Evolutionary conservation across 2,329 filamentous ascomycete species (phyloP).

Genomic region (Clonostachys sp.): DNA sequence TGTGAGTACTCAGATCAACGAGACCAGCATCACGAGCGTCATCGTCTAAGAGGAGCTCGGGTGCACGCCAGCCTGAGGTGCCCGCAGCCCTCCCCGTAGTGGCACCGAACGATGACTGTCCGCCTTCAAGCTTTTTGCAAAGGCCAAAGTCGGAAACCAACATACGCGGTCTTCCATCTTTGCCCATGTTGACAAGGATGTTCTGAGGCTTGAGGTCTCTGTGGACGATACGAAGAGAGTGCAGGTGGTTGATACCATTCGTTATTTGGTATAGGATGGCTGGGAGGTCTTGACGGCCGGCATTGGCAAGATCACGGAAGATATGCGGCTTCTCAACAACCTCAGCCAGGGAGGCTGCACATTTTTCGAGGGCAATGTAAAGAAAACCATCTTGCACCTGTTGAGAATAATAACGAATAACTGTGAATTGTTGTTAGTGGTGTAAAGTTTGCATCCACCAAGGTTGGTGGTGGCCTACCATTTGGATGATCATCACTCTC

Average conservation of each 20-base stretch:
- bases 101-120: conserved; percentile 89
- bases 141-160: conserved; percentile 97
- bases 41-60: conserved; percentile 82
- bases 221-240: conserved; percentile 90
- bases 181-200: conserved; percentile 77
- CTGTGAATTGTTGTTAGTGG: conserved; percentile 29
- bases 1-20: conserved; percentile 43
- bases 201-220: conserved; percentile 97
- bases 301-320: conserved; percentile 65
- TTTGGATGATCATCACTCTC: conserved; percentile 96
- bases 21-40: conserved; percentile 50
- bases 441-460: background rate
- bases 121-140: conserved; percentile 93
- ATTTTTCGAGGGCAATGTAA: conserved; percentile 93
- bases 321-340: conserved; percentile 72
- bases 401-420: conserved; percentile 94
- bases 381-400: conserved; percentile 85
- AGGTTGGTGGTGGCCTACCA: conserved; percentile 34
- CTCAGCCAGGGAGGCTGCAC: conserved; percentile 88
- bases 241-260: conserved; percentile 81
- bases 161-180: conserved; percentile 69
- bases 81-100: conserved; percentile 91
- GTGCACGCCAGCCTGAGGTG: conserved; percentile 94
- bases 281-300: conserved; percentile 71
- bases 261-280: conserved; percentile 85